These are phyloP conservation scores for Scheffersomyces coipomensis DNA, from an alignment of 805 yeast species.

Conservation along the genomic window DNA sequence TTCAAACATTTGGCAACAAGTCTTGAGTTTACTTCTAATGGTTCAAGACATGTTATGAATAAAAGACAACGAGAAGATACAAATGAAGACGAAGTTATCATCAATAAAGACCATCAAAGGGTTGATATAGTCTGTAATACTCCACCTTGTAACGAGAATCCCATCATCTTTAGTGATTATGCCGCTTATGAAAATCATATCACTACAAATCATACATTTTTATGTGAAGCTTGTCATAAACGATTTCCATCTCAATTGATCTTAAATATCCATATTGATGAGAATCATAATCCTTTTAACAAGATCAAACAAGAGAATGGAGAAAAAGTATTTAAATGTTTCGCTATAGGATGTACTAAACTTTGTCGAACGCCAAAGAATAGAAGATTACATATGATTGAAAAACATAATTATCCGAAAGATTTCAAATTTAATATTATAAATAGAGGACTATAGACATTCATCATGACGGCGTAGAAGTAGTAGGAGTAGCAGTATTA, in stretches of 20 bases:
- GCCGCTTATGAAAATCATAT: conserved; percentile 19
- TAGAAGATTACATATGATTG: conserved; percentile 48
- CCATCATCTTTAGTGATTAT: conserved; percentile 9
- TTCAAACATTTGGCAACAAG: too few relatives aligned
- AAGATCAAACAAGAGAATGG: conserved; percentile 36
- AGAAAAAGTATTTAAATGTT: conserved; percentile 42
- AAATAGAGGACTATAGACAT: conserved; percentile 20
- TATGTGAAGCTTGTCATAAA: conserved; percentile 36
- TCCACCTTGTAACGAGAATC: conserved; percentile 8
- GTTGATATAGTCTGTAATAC: conserved; percentile 5
- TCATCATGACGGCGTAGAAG: not conserved
- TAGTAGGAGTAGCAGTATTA: conserved; percentile 3
- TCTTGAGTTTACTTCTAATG: too few relatives aligned
- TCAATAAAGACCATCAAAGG: not conserved
- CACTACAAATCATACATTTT: conserved; percentile 24
- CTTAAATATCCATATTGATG: conserved; percentile 49
- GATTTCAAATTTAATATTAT: conserved; percentile 28
- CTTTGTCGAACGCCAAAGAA: conserved; percentile 36
- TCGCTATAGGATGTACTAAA: conserved; percentile 37
- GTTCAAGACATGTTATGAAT: conserved; percentile 3
- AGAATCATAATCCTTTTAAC: conserved; percentile 51
- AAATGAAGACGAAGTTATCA: not conserved
- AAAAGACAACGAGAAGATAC: conserved; percentile 7
- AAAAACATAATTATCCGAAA: conserved; percentile 49
- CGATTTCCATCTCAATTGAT: conserved; percentile 43